Evolutionary conservation across 495 filamentous ascomycete genomes (phyloP), one percentile per base, ranked within the genome.

Genomic region (Penicillium herquei): DNA sequence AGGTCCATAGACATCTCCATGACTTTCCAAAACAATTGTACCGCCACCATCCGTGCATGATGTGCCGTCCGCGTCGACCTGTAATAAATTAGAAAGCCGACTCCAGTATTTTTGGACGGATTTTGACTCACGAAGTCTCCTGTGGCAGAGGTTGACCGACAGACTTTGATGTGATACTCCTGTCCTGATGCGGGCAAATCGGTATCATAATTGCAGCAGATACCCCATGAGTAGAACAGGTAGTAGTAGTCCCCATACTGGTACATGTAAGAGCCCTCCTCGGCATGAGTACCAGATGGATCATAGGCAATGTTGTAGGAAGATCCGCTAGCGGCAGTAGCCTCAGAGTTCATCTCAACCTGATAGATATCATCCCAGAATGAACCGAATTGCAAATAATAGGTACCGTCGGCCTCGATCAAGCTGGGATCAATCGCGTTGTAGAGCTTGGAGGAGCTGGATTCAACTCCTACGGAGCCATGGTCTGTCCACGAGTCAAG

Each of bases 371-470:
- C 84, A 7, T 74, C 68, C 87, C 87, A 92, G 70, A 88, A 92
- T 7, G 79, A 84, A 0, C 87, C 88, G 47, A 88, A 92, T 47
- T 75, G 83, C 56, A 91, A 72, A 54, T 81, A 81, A 45, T 81
- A 82, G 0, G 61, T 71, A 6, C 75, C 76, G 11, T 69, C 72
- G 7, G 65, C 67, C 4, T 70, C 73, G 56, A 90, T 67, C 0
- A 90, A 64, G 59, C 87, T 89, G 0, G 73, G 67, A 61, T 92
- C 89, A 56, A 92, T 92, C 14, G 87, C 84, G 62, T 92, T 91
- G 72, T 88, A 90, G 1, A 67, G 57, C 6, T 79, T 60, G 0
- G 71, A 63, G 1, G 81, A 83, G 4, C 63, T 50, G 30, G 72
- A 76, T 1, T 49, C 37, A n/a, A 89, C 66, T 0, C 85, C 87